These are phyloP conservation scores for Isabelozyma pseudorhagii DNA, from an alignment of 805 yeast genomes.

Conservation along the genomic window DNA sequence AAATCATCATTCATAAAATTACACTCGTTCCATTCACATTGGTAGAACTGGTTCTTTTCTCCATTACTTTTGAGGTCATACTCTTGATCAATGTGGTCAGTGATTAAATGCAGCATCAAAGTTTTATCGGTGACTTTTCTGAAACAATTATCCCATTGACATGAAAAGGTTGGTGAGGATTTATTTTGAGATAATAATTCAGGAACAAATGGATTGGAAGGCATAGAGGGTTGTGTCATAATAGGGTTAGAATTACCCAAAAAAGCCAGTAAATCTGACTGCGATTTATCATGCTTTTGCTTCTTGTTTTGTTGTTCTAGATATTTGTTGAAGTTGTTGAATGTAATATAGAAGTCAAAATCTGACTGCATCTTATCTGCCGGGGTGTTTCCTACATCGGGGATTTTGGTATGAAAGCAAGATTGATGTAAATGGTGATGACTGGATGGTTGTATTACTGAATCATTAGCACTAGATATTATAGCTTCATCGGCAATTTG, in stretches of 20 bases:
- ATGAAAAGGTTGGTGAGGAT: slow-evolving; percentile 20
- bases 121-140: slow-evolving; percentile 32
- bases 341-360: slow-evolving; percentile 36
- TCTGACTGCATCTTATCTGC: slow-evolving; percentile 16
- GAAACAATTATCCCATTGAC: slow-evolving; percentile 71
- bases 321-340: slow-evolving; percentile 25
- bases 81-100: slow-evolving; percentile 50
- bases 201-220: not conserved
- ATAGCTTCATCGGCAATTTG: slow-evolving; percentile 1
- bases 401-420: slow-evolving; percentile 45
- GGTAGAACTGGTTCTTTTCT: slow-evolving; percentile 12
- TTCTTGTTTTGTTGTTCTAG: not conserved
- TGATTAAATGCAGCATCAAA: slow-evolving; percentile 33
- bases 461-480: slow-evolving; percentile 1
- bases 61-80: slow-evolving; percentile 22
- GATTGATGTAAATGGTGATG: slow-evolving; percentile 34
- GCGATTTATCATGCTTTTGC: not conserved
- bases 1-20: slow-evolving; percentile 52
- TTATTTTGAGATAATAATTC: not conserved
- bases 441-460: not conserved
- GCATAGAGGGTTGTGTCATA: slow-evolving; percentile 20
- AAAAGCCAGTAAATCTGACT: not conserved
- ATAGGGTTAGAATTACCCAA: slow-evolving; percentile 28
- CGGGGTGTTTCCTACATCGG: slow-evolving; percentile 11
- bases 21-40: slow-evolving; percentile 81